Percentiles rank a stretch among this genome's conserved stretches.
Conservation (phyloP, 1,139 yeast genomes). For the Pichia sp. region DNA sequence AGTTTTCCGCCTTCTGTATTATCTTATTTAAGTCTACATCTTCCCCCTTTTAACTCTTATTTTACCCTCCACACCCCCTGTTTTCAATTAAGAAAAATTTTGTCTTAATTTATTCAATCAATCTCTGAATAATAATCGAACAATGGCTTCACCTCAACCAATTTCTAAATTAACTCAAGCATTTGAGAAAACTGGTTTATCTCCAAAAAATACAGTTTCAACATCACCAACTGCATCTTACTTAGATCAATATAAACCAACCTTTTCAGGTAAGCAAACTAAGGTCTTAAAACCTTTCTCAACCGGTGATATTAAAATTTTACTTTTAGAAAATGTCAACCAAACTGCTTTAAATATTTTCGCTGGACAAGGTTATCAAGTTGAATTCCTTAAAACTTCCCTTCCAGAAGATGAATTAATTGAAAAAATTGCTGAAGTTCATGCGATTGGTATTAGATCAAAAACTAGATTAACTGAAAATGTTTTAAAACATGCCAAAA, state of each 20-base stretch:
- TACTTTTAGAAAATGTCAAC: conserved; percentile 88
- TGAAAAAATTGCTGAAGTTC: conserved; percentile 88
- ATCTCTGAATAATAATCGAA: background rate
- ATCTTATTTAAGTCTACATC: too few species aligned
- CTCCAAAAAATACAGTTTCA: conserved; percentile 53
- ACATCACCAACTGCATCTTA: conserved; percentile 63
- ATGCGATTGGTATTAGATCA: conserved; percentile 96
- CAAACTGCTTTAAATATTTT: conserved; percentile 85
- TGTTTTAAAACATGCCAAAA: conserved; percentile 77
- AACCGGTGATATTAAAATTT: conserved; percentile 86
- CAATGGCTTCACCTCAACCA: conserved; percentile 66
- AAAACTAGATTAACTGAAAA: conserved; percentile 84
- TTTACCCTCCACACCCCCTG: background rate
- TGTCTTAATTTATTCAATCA: background rate
- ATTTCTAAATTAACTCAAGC: conserved; percentile 48
- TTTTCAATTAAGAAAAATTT: too few species aligned
- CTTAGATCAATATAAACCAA: conserved; percentile 42
- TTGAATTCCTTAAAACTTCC: conserved; percentile 86
- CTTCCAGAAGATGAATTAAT: conserved; percentile 90
- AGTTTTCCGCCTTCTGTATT: too few species aligned
- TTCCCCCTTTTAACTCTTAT: too few species aligned
- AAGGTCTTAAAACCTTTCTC: conserved; percentile 83
- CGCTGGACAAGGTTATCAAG: conserved; percentile 89
- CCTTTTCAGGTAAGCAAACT: conserved; percentile 37
- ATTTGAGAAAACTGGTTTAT: conserved; percentile 47